Percentiles rank a stretch among this genome's conserved stretches.
Evolutionary conservation across 306 rosid species (phyloP).

Genomic region (Medicago arabica): DNA sequence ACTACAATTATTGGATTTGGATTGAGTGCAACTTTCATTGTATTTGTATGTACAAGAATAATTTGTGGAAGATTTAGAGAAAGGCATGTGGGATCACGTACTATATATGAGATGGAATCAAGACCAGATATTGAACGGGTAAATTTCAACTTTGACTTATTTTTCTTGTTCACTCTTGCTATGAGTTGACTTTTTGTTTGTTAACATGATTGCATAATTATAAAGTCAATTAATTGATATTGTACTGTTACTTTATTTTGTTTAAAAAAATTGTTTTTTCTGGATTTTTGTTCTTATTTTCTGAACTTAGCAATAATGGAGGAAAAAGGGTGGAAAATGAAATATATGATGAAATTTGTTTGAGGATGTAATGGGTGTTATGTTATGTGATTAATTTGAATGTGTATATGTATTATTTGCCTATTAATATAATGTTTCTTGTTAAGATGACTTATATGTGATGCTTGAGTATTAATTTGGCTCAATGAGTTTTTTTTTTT

Average conservation of each 20-base stretch:
- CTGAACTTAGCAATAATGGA: background rate
- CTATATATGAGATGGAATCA: slow-evolving; percentile 67
- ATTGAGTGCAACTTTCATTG: slow-evolving; percentile 92
- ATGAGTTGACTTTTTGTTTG: slow-evolving; percentile 23
- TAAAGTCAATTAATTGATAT: background rate
- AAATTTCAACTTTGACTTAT: slow-evolving; percentile 22
- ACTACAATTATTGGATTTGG: slow-evolving; percentile 91
- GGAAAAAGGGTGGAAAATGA: background rate
- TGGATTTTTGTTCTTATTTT: background rate
- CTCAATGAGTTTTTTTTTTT: background rate
- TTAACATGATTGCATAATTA: slow-evolving; percentile 13
- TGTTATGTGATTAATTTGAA: too few relatives aligned
- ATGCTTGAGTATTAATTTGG: slow-evolving; percentile 8
- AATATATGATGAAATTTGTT: slow-evolving; percentile 1
- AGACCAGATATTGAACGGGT: slow-evolving; percentile 84
- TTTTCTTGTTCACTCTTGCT: background rate
- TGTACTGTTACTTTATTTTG: background rate
- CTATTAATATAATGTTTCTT: too few relatives aligned
- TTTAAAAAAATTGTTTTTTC: background rate
- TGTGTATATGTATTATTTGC: too few relatives aligned
- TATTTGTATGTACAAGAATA: slow-evolving; percentile 93
- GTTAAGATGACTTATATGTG: too few relatives aligned
- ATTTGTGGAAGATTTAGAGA: slow-evolving; percentile 82
- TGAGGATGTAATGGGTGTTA: too few relatives aligned
- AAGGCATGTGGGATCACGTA: slow-evolving; percentile 47